Evolutionary conservation across 2,329 filamentous ascomycete species (phyloP).

Genomic region (Aureobasidium sp.): DNA sequence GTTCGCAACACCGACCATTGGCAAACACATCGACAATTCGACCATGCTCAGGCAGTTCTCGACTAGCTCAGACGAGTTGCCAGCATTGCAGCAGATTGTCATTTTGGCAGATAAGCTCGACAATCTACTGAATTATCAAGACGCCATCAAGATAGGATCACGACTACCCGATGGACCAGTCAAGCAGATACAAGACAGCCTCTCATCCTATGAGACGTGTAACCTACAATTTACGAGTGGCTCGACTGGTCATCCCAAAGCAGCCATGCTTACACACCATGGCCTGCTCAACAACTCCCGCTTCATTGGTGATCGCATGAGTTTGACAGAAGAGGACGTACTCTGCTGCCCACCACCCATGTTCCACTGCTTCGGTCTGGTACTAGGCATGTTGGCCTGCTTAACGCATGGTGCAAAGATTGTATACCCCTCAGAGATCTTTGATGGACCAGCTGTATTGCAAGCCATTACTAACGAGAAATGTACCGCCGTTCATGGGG

Average conservation of each 20-base stretch:
- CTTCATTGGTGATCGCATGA: conserved; percentile 58
- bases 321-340: conserved; percentile 55
- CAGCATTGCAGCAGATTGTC: conserved; percentile 20
- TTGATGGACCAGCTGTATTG: conserved; percentile 59
- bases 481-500: conserved; percentile 66
- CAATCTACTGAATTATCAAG: conserved; percentile 19
- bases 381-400: conserved; percentile 63
- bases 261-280: conserved; percentile 57
- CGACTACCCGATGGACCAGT: conserved; percentile 43
- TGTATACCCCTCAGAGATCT: conserved; percentile 67
- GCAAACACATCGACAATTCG: conserved; percentile 51
- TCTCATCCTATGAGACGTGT: conserved; percentile 59
- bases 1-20: conserved; percentile 64
- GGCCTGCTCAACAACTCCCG: conserved; percentile 21
- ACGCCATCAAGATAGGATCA: conserved; percentile 34
- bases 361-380: conserved; percentile 80
- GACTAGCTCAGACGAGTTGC: conserved; percentile 12
- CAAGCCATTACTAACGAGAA: conserved; percentile 47
- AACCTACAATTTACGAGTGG: conserved; percentile 69
- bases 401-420: conserved; percentile 69
- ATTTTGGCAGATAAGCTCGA: conserved; percentile 18
- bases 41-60: conserved; percentile 41
- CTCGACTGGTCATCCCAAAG: conserved; percentile 66
- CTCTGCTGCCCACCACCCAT: conserved; percentile 76
- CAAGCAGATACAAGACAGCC: conserved; percentile 44